Evolutionary conservation across 106 monocot genomes (phyloP).

Genomic region (Platanthera zijinensis): DNA sequence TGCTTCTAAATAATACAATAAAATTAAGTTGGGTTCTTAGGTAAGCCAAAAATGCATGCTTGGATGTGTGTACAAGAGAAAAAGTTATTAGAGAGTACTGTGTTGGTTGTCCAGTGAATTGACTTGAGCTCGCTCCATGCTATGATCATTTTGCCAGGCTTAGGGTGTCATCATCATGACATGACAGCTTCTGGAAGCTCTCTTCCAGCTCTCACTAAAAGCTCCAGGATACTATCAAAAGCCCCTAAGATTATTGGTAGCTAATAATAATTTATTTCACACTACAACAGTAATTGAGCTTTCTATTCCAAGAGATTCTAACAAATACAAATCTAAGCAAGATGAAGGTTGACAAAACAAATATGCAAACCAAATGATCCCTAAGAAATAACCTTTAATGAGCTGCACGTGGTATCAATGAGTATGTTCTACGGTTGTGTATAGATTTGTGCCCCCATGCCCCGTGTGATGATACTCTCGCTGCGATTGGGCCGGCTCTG

Average conservation of each 20-base stretch:
- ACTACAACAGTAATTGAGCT: neutral
- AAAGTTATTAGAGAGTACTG: conserved; percentile 30
- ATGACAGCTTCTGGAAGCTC: conserved; percentile 75
- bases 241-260: conserved; percentile 46
- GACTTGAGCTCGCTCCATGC: conserved; percentile 57
- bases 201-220: conserved; percentile 85
- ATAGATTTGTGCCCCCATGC: too few relatives aligned
- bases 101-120: conserved; percentile 72
- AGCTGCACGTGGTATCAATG: too few relatives aligned
- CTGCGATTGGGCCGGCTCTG: too few relatives aligned
- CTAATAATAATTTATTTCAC: conserved; percentile 5
- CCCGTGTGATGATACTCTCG: too few relatives aligned
- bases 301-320: neutral
- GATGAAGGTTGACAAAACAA: neutral
- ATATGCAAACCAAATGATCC: neutral
- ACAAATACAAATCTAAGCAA: neutral
- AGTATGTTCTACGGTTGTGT: too few relatives aligned
- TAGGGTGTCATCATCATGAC: conserved; percentile 99
- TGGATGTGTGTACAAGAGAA: neutral
- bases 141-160: conserved; percentile 96
- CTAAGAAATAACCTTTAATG: too few relatives aligned
- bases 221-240: conserved; percentile 96
- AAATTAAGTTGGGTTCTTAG: neutral
- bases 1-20: neutral
- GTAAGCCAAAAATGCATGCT: neutral